Base-by-base conservation (phyloP, 75 land plant species). In the Isoetes taiwanensis region DNA sequence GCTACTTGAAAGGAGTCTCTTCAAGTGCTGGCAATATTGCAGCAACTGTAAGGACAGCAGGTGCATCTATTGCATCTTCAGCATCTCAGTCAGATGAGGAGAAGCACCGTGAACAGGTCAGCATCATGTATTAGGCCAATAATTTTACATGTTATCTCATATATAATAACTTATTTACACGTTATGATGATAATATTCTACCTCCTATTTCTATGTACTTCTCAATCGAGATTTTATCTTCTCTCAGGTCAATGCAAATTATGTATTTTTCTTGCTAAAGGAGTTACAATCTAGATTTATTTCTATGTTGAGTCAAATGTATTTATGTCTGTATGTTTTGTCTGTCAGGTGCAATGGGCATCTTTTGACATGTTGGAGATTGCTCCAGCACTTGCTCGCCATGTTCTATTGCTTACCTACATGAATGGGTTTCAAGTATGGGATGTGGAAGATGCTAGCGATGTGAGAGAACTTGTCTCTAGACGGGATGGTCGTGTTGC, bases 341-440 rank as follows among this genome's bases (percentile, higher is more conserved):
- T n/a, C n/a, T n/a, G n/a, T n/a, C 84, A 90, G 97, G 94, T 90
- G 27, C 75, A 57, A 17, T 90, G 94, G 93, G 82, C 97, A 32
- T 75, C 80, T 8, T 86, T 90, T 63, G 97, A 90, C 74, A 90
- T 71, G 59, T 52, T 90, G 66, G 94, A 90, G 56, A 54, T 63
- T 38, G 78, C 67, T n/a, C 72, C 63, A 35, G 72, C 56, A 16
- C 52, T 63, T 34, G 35, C 59, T 52, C 80, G 77, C 0, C 68
- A 61, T 38, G 82, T 83, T 58, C 74, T 90, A 6, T 50, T 90
- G 62, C 73, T 90, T 34, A 78, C 81, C 4, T 86, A 80, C 54
- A 42, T 67, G 11, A 78, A 78, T 63, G 97, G 97, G 16, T 90
- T 90, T 62, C 88, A 90, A 71, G 82, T 90, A 21, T 90, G 87